These are phyloP conservation scores for Geosmithia putterillii DNA, from an alignment of 2,329 filamentous ascomycete genomes.

Conservation along the genomic window DNA sequence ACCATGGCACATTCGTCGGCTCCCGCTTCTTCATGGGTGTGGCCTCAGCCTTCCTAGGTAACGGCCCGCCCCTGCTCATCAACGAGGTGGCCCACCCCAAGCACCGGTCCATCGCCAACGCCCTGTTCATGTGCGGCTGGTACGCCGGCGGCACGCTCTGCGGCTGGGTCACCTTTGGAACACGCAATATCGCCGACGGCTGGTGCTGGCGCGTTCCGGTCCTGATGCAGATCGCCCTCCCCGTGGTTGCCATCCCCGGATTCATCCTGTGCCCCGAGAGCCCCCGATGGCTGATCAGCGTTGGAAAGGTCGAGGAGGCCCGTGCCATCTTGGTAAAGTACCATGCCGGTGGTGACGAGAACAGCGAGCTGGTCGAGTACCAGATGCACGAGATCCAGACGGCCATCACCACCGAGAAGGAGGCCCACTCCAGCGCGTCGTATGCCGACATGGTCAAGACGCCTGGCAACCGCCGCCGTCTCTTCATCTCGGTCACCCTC, in stretches of 20 bases:
- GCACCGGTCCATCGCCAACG: conserved; percentile 21
- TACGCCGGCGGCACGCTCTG: conserved; percentile 23
- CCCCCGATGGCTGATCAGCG: conserved; percentile 16
- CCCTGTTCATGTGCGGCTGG: conserved; percentile 30
- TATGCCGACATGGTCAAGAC: conserved; percentile 10
- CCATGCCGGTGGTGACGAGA: conserved; percentile 27
- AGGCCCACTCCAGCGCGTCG: conserved; percentile 12
- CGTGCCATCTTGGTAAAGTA: conserved; percentile 21
- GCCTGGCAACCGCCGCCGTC: conserved; percentile 14
- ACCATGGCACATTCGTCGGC: conserved; percentile 13
- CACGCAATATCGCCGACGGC: conserved; percentile 8
- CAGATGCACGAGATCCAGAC: conserved; percentile 17
- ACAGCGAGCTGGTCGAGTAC: conserved; percentile 9
- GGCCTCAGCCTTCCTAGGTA: conserved; percentile 13
- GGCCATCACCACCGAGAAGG: conserved; percentile 11
- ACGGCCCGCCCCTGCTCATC: conserved; percentile 15
- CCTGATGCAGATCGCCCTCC: conserved; percentile 10
- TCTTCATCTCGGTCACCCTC: conserved; percentile 10
- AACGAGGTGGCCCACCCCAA: conserved; percentile 18
- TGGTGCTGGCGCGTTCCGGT: conserved; percentile 15
- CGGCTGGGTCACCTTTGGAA: conserved; percentile 14
- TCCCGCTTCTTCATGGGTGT: conserved; percentile 16
- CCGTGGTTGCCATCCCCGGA: conserved; percentile 5
- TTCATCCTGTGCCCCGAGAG: conserved; percentile 8
- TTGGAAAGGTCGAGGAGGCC: conserved; percentile 23